Base-by-base conservation (phyloP, 768 basidiomycete genomes). In the Imleria badia region DNA sequence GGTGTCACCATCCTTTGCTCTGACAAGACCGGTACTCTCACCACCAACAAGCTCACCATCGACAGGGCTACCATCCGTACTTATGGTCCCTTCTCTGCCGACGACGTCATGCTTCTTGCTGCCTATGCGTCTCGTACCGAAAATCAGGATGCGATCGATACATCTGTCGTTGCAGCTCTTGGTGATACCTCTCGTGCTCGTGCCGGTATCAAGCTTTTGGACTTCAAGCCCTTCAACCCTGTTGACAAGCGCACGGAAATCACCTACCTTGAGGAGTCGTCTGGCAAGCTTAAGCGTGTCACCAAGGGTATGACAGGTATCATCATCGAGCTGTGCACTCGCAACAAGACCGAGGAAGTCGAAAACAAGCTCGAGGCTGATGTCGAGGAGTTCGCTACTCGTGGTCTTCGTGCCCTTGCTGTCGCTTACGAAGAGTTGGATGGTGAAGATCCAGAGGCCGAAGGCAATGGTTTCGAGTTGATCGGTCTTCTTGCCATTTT, bases 231-330 rank as follows among this genome's bases (percentile, higher is more conserved):
- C 6, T 98, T 98, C 84, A 97, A 98, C 81, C 96, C 96, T 47
- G 94, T 95, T 64, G 94, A 96, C 82, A 98, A 98, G 82, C 92
- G 95, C 68, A 98, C 96, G 55, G 96, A 98, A 78, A 95, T 96
- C 72, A 98, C 96, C 46, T 98, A 98, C 79, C 87, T 84, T 45
- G 95, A 97, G 72, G 88, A 94, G 73, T 81, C 92, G 9, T 81
- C 90, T n/a, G 96, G 96, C 74, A 92, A 89, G 73, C 83, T 98
- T 63, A 97, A 96, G 85, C 92, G 96, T 66, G 96, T 96, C 67
- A 97, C 96, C 71, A 98, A 98, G 87, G 96, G 96, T 72, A 98
- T 98, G 96, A 98, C 96, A 41, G 96, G 94, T 78, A 89, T 93
- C 74, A 94, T 98, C 79, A 94, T 97, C 68, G 93, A 96, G 53